Base-by-base conservation (phyloP, 2,329 filamentous ascomycete genomes). In the Scortechinia acanthostroma region DNA sequence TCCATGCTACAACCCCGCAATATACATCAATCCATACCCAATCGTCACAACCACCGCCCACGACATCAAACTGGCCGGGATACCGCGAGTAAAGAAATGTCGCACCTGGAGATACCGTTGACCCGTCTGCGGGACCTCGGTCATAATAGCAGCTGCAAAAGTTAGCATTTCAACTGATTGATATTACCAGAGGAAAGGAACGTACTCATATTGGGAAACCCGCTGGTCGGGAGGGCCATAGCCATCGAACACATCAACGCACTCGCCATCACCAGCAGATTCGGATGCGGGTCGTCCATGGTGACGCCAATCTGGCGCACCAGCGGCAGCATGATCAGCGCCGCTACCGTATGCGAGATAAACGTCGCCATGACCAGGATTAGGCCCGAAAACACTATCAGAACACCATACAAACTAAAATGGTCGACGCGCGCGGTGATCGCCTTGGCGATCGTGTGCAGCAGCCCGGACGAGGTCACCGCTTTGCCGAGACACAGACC, bases 141-240 rank as follows among this genome's bases (percentile, higher is more conserved):
- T 97, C 57, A 98, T 97, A 3, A 93, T 93, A 58, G 93, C 89
- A 94, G 35, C 35, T 40, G 17, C 20, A 19, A 40, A 10, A 19
- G 25, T 30, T 30, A 30, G 25, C n/a, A 40, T 40, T 13, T 13
- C n/a, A 19, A 19, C 17, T 40, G 17, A 45, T 10, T 14, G 19
- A 35, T 16, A 40, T 21, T 3, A 3, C 3, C 5, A 16, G 14
- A 43, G 28, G 3, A 21, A 14, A 25, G 10, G 42, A n/a, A 86
- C 90, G 75, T 79, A 95, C 91, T 98, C 93, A 98, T 98, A 55
- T 98, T 98, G 2, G 93, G 93, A 69, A 98, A 98, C 5, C 93
- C 94, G 60, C 85, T 91, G 0, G 93, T 98, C 2, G 93, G 93
- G 64, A 98, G 65, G 13, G 84, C 93, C 93, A 98, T 98, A 2